Evolutionary conservation across 208 protist genomes (phyloP).

Genomic region (Crithidia sp.): DNA sequence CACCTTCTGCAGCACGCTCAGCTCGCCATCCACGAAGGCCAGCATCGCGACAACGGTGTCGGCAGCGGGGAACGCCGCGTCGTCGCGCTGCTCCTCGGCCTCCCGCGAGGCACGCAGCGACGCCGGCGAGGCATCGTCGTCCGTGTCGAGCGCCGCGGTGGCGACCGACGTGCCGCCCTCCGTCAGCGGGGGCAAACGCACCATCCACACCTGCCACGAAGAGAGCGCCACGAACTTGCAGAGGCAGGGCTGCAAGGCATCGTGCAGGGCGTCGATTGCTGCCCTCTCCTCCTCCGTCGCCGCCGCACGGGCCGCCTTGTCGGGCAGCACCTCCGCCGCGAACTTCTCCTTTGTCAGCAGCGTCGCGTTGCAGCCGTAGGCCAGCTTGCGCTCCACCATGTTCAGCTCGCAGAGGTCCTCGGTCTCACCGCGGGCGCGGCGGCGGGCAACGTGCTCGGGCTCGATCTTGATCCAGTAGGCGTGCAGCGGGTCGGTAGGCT

Average conservation of each 20-base stretch:
- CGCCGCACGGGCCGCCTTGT: conserved; percentile 22
- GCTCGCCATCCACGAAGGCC: conserved; percentile 42
- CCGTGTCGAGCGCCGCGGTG: conserved; percentile 12
- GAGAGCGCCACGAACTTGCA: conserved; percentile 69
- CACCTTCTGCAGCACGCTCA: conserved; percentile 63
- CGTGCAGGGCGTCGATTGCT: conserved; percentile 34
- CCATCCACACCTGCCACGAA: conserved; percentile 45
- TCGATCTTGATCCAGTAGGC: conserved; percentile 81
- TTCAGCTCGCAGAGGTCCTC: conserved; percentile 70
- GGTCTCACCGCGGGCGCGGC: conserved; percentile 38
- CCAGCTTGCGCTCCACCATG: conserved; percentile 69
- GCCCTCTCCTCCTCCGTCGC: conserved; percentile 17
- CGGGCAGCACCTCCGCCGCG: conserved; percentile 28
- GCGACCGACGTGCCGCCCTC: neutral
- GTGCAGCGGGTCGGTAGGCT: conserved; percentile 58
- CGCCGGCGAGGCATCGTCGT: conserved; percentile 9
- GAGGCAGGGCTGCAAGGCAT: conserved; percentile 41
- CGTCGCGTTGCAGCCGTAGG: conserved; percentile 69
- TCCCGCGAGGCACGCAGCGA: conserved; percentile 9
- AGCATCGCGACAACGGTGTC: conserved; percentile 60
- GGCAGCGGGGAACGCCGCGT: neutral
- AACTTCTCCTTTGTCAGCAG: conserved; percentile 35
- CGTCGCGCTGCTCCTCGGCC: neutral
- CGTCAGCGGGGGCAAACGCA: conserved; percentile 36
- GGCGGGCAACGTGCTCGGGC: conserved; percentile 53